These are phyloP conservation scores for Eucalyptus curtisii DNA, from an alignment of 345 rosid species.

Conservation along the genomic window DNA sequence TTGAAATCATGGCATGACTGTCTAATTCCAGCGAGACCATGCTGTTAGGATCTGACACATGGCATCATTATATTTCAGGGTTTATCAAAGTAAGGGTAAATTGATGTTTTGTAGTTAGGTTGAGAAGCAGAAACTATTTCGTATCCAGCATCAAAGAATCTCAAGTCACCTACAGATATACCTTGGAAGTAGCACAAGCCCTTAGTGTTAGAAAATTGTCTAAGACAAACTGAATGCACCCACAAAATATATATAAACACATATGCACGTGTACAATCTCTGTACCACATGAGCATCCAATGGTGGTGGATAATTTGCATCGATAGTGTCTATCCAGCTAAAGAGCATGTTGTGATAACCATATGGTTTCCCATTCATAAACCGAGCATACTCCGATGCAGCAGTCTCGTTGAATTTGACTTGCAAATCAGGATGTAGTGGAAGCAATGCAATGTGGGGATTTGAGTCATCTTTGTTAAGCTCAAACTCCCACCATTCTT, in stretches of 20 bases:
- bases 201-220: too few relatives aligned
- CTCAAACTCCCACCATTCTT: slow-evolving; percentile 99
- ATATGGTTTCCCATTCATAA: slow-evolving; percentile 80
- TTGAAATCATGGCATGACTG: too few relatives aligned
- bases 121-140: too few relatives aligned
- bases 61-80: too few relatives aligned
- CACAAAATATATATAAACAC: background rate
- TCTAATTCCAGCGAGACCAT: accelerated
- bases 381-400: slow-evolving; percentile 90
- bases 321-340: slow-evolving; percentile 92
- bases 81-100: too few relatives aligned
- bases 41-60: too few relatives aligned
- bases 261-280: background rate
- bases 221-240: background rate
- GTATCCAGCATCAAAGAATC: too few relatives aligned
- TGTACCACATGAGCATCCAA: slow-evolving; percentile 84
- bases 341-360: slow-evolving; percentile 98
- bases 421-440: slow-evolving; percentile 74
- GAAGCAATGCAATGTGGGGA: slow-evolving; percentile 90
- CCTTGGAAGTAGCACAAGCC: too few relatives aligned
- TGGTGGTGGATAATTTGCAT: slow-evolving; percentile 86
- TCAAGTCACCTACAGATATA: too few relatives aligned
- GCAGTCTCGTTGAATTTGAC: slow-evolving; percentile 86
- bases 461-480: slow-evolving; percentile 78
- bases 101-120: too few relatives aligned